Base-by-base conservation (phyloP, 2,329 filamentous ascomycete species). In the Nothophoma quercina region DNA sequence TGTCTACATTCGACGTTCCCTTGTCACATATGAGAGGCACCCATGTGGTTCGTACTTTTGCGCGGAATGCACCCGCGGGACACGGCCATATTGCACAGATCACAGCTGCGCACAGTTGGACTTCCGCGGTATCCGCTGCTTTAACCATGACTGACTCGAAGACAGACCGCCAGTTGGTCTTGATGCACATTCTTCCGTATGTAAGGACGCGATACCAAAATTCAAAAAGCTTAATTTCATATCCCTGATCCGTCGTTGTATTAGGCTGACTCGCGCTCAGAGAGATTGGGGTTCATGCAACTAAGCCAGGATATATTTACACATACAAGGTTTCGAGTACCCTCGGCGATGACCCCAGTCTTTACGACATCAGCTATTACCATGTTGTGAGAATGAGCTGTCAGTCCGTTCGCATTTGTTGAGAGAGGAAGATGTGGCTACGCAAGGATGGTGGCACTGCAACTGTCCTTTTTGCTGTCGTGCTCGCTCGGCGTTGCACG, bases 251-350 rank as follows among this genome's bases (percentile, higher is more conserved):
- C 38, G 30, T 32, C 16, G 30, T 42, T 16, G 43, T 39, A 42
- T 28, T 21, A 21, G n/a, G 10, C 28, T 48, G 44, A 43, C 38
- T 48, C 50, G 32, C 28, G 38, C 43, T 9, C 30, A 30, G 26
- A 25, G 38, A 53, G 22, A 53, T 53, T 53, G 42, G 16, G 10
- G 32, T 47, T 47, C 29, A 42, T 46, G 42, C 42, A 36, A 42
- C 19, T 16, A 21, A 22, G 32, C 26, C 30, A 42, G 42, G 35
- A 25, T 35, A 35, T 15, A 25, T 19, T 42, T 36, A 35, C 25
- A 34, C 35, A 41, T 40, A 28, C 41, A 51, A 45, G 48, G 48
- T 44, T 39, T 13, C 40, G 22, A 28, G 15, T 22, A 25, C 36
- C 35, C 29, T 40, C 34, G 8, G 26, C 33, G 21, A 21, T 16